These are phyloP conservation scores for Hemisphaericaspora xylanilytica DNA, from an alignment of 1,139 yeast genomes.

Conservation along the genomic window DNA sequence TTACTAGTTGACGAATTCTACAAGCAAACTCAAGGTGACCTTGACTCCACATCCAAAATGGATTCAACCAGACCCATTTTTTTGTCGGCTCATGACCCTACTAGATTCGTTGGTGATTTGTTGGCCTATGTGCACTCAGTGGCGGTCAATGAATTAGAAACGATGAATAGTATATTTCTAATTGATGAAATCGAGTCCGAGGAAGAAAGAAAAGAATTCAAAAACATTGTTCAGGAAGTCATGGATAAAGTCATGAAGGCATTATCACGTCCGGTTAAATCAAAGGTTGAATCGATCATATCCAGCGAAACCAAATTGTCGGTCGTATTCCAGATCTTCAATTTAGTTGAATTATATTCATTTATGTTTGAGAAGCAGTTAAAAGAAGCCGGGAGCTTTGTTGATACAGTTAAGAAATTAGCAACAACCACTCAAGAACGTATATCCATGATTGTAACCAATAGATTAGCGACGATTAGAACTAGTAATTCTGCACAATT, in stretches of 20 bases:
- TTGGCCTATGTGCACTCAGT: constrained; percentile 86
- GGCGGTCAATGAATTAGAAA: constrained; percentile 86
- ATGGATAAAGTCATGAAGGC: constrained; percentile 31
- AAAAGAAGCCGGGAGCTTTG: constrained; percentile 16
- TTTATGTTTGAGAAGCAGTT: constrained; percentile 62
- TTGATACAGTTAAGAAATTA: constrained; percentile 27
- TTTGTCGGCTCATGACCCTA: constrained; percentile 75
- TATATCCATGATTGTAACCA: constrained; percentile 37
- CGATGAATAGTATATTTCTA: constrained; percentile 48
- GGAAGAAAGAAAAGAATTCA: constrained; percentile 22
- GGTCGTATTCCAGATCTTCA: constrained; percentile 56
- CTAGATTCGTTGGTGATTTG: constrained; percentile 80
- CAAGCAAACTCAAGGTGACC: constrained; percentile 45
- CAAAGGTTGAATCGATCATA: constrained; percentile 65
- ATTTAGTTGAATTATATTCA: constrained; percentile 63
- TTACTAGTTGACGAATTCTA: constrained; percentile 57
- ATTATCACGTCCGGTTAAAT: constrained; percentile 40
- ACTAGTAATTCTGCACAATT: constrained; percentile 41
- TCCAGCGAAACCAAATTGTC: constrained; percentile 61
- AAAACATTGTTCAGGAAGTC: constrained; percentile 30
- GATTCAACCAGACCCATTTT: constrained; percentile 49
- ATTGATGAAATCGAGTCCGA: constrained; percentile 17
- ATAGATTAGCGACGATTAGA: constrained; percentile 41
- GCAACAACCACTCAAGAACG: constrained; percentile 37
- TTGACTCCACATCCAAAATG: constrained; percentile 14